Percentiles rank a stretch among this genome's conserved stretches.
Evolutionary conservation across 2,329 filamentous ascomycete species (phyloP).

Genomic region (Sarocladium kiliense): DNA sequence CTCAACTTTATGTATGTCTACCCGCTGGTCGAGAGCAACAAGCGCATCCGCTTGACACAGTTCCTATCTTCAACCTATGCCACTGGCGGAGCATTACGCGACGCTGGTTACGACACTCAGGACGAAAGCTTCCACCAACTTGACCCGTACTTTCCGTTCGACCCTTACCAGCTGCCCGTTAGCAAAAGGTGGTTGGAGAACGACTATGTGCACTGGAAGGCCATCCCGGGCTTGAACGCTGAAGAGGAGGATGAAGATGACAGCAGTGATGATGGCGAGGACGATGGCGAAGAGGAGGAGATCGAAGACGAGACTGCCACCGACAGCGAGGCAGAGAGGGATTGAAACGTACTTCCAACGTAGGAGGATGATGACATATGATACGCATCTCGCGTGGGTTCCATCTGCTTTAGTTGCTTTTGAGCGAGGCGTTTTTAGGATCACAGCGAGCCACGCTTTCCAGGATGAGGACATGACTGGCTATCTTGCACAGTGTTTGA

Average conservation of each 20-base stretch:
- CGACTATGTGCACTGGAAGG: constrained; percentile 78
- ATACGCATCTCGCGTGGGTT: background rate
- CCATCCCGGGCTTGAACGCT: constrained; percentile 63
- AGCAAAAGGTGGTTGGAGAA: constrained; percentile 84
- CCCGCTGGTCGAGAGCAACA: constrained; percentile 84
- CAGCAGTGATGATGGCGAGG: constrained; percentile 45
- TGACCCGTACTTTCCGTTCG: constrained; percentile 94
- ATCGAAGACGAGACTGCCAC: constrained; percentile 42
- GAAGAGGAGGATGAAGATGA: constrained; percentile 51
- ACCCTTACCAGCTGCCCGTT: constrained; percentile 85
- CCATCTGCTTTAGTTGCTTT: constrained; percentile 2
- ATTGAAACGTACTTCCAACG: background rate
- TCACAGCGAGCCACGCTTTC: background rate
- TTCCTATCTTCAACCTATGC: constrained; percentile 55
- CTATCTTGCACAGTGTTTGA: background rate
- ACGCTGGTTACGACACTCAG: constrained; percentile 33
- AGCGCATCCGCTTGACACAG: constrained; percentile 74
- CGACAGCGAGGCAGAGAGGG: constrained; percentile 33
- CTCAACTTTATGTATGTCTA: constrained; percentile 87
- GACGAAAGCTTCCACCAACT: constrained; percentile 80
- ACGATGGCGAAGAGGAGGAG: constrained; percentile 38
- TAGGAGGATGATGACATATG: constrained; percentile 5
- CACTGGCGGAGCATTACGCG: constrained; percentile 49
- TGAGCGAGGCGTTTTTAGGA: constrained; percentile 10
- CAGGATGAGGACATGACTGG: background rate